Evolutionary conservation across 305 asterid genomes (phyloP), one percentile per base, ranked within the genome.

Genomic region (Vinca major): DNA sequence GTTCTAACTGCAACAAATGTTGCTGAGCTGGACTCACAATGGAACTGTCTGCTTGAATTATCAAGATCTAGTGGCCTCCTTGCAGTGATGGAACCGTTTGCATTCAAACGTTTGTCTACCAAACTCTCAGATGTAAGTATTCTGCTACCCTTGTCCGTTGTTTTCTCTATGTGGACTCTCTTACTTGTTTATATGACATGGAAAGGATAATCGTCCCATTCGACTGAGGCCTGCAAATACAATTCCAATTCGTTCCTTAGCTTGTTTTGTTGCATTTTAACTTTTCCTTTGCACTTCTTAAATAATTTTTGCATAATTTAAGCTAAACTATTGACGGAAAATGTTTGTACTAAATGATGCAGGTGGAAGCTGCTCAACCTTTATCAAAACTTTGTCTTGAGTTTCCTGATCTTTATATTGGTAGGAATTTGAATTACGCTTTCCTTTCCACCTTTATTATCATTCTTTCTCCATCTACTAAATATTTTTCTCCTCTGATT

Each of bases 341-440:
- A n/a, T 55, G 69, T 6, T 57, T 13, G 12, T 37, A 19, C 69
- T 33, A 60, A 68, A 20, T 54, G 56, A 45, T 81, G 78, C 84
- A 89, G 98, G 86, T 87, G 65, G 90, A 91, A 84, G 79, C 74
- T 47, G 96, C 89, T 80, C 87, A 86, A 73, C 88, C 96, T 56
- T 84, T 92, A 63, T 80, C 92, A 37, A 83, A 84, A 74, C 77
- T 88, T 50, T 47, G 81, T 73, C 77, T 79, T 36, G 85, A 83
- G 71, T 89, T 74, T 74, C 95, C 98, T 10, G 95, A 89, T 79
- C 71, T 88, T 63, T 79, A 85, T 76, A 80, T 86, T 44, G 94
- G 98, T 91, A 82, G 74, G 83, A 73, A 55, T 43, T 61, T 20
- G 52, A 21, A 45, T 51, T 37, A 37, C 55, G 4, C 63, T 51